Conservation (phyloP, 495 filamentous ascomycete genomes). For the Aspergillus incahuasiensis region DNA sequence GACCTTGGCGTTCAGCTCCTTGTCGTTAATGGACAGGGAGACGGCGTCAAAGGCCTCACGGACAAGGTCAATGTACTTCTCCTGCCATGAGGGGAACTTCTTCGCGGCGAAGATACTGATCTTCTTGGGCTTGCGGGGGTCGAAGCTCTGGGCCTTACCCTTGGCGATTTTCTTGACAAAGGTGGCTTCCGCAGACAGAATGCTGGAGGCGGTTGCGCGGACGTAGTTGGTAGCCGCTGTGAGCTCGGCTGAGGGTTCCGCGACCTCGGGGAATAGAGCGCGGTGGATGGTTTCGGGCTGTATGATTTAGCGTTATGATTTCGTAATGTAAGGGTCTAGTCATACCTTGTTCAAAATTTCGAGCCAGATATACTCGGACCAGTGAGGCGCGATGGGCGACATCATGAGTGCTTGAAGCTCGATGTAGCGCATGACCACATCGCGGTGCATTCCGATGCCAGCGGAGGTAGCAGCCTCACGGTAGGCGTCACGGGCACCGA, state of each 20-base stretch:
- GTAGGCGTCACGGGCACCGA: slow-evolving; percentile 81
- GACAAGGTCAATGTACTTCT: slow-evolving; percentile 81
- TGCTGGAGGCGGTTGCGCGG: slow-evolving; percentile 64
- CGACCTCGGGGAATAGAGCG: slow-evolving; percentile 68
- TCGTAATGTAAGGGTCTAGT: background rate
- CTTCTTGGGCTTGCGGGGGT: slow-evolving; percentile 85
- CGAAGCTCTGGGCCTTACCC: slow-evolving; percentile 75
- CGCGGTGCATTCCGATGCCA: slow-evolving; percentile 77
- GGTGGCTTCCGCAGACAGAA: slow-evolving; percentile 82
- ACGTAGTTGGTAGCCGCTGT: slow-evolving; percentile 79
- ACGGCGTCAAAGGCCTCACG: slow-evolving; percentile 57
- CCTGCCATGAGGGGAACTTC: slow-evolving; percentile 82
- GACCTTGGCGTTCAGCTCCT: slow-evolving; percentile 67
- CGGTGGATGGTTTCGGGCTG: slow-evolving; percentile 67
- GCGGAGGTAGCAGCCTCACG: slow-evolving; percentile 71
- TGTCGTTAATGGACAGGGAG: slow-evolving; percentile 64
- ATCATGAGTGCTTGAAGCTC: slow-evolving; percentile 82
- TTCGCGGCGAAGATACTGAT: slow-evolving; percentile 80
- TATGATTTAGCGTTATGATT: slow-evolving; percentile 19
- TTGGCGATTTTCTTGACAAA: slow-evolving; percentile 79
- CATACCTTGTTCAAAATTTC: slow-evolving; percentile 74
- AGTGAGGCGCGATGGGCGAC: slow-evolving; percentile 82
- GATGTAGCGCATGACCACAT: slow-evolving; percentile 70
- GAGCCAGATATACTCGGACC: slow-evolving; percentile 89
- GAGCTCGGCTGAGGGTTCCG: slow-evolving; percentile 55